Base-by-base conservation (phyloP, 495 filamentous ascomycete genomes). In the Physcia stellaris region DNA sequence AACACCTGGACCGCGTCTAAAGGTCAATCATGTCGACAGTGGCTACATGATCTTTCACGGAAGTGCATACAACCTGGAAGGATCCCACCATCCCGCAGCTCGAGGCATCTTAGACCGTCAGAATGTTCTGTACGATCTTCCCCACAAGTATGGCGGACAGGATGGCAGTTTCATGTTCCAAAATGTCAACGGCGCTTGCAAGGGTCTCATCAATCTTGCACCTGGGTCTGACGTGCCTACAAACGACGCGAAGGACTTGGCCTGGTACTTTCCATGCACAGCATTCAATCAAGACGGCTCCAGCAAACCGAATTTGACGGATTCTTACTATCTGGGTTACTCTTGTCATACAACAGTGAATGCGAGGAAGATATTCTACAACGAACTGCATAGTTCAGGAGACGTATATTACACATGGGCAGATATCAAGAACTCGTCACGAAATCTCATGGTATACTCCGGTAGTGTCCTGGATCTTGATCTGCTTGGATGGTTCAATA, bases 161-260 rank as follows among this genome's bases (percentile, higher is more conserved):
- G 92, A 99, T 57, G 86, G 82, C 32, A 95, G 86, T 52, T 99
- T 99, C 57, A 63, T 96, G 50, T 99, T 99, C 61, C 92, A 99
- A 56, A 90, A 95, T 49, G 92, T 99, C 54, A 99, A 99, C 49
- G 92, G 90, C 13, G 83, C 81, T 37, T 99, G 92, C 70, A 99
- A 96, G 59, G 84, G 72, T 2, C 57, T 96, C 4, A 93, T 99
- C 51, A 93, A 71, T 2, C 59, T 67, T 0, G 71, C 76, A 2
- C 59, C 67, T 2, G 68, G 61, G 16, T 88, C 88, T 2, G 78
- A 80, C 49, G 75, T 99, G 9, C 86, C 86, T 2, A 82, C 78
- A 0, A 76, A 94, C 49, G 59, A 52, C 2, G 63, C 69, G 37
- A 74, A 77, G 2, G 73, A 93, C 41, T 61, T 99, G 38, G 92